Percentiles rank a stretch among this genome's conserved stretches.
Evolutionary conservation across 139 green algal species (phyloP).

Genomic region (Limnomonas spitsbergensis): DNA sequence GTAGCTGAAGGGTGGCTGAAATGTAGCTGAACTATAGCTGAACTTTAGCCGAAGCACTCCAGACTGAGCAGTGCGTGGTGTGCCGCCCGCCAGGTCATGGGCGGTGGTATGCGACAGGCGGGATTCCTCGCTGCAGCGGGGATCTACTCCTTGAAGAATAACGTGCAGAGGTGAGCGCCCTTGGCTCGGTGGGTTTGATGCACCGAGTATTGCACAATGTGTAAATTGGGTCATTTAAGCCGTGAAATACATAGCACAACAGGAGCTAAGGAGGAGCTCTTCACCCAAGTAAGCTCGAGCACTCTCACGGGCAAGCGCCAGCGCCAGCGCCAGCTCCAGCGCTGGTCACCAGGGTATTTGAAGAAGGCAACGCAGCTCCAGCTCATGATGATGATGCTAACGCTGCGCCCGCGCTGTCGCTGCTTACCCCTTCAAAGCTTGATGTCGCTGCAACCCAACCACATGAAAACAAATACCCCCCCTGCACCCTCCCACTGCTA

Average conservation of each 20-base stretch:
- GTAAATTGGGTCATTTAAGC: neutral
- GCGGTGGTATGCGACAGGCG: slow-evolving; percentile 68
- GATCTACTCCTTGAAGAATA: slow-evolving; percentile 40
- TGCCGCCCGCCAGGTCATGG: slow-evolving; percentile 31
- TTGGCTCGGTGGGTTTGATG: too few relatives aligned
- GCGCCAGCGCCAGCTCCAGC: neutral
- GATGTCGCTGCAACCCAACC: too few relatives aligned
- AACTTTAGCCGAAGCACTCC: too few relatives aligned
- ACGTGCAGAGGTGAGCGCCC: slow-evolving; percentile 26
- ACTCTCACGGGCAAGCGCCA: neutral
- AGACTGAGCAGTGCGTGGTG: too few relatives aligned
- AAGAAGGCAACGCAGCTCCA: too few relatives aligned
- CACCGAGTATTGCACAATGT: neutral
- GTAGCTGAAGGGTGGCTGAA: too few relatives aligned
- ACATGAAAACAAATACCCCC: too few relatives aligned
- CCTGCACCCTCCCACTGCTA: too few relatives aligned
- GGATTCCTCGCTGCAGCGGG: slow-evolving; percentile 53
- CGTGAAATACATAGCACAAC: neutral
- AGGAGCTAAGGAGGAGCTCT: neutral
- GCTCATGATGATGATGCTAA: too few relatives aligned
- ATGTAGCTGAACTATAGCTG: too few relatives aligned
- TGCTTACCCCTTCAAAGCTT: slow-evolving; percentile 2
- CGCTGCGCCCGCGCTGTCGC: too few relatives aligned
- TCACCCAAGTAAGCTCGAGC: neutral
- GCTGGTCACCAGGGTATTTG: neutral